Evolutionary conservation across 139 green algal species (phyloP).

Genomic region (Limnomonas spitsbergensis): DNA sequence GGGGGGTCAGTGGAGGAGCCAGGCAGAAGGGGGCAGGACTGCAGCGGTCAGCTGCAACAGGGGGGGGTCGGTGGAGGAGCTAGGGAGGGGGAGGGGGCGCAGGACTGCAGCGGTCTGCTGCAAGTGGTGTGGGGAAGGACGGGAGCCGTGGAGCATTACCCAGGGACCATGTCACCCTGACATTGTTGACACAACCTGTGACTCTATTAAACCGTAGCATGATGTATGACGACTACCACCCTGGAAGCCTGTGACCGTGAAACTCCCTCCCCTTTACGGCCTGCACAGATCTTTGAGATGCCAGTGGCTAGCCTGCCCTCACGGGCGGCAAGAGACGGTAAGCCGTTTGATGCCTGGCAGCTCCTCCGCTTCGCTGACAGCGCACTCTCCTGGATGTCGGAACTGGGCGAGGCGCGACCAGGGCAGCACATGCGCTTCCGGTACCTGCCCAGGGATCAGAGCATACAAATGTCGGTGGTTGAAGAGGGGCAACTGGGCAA

Average conservation of each 20-base stretch:
- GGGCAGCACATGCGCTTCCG: background rate
- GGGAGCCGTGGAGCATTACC: no score
- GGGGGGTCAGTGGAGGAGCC: no score
- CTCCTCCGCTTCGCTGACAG: background rate
- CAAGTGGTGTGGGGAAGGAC: no score
- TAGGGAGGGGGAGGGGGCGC: no score
- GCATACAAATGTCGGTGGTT: background rate
- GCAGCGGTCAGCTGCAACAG: no score
- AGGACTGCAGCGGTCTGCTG: no score
- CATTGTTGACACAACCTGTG: background rate
- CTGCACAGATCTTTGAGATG: background rate
- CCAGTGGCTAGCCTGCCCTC: background rate
- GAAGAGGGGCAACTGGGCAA: background rate
- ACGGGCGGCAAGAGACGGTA: background rate
- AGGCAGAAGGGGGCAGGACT: no score
- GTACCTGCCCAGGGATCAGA: background rate
- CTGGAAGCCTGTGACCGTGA: no score
- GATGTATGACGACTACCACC: no score
- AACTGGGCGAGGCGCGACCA: background rate
- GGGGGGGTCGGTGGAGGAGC: no score
- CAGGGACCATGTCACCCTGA: background rate
- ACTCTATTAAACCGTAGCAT: background rate
- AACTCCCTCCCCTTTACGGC: no score
- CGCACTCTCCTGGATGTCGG: slow-evolving; percentile 1
- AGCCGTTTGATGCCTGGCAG: slow-evolving; percentile 11